Evolutionary conservation across 257 asterid species (phyloP).

Genomic region (Datura wrightii): DNA sequence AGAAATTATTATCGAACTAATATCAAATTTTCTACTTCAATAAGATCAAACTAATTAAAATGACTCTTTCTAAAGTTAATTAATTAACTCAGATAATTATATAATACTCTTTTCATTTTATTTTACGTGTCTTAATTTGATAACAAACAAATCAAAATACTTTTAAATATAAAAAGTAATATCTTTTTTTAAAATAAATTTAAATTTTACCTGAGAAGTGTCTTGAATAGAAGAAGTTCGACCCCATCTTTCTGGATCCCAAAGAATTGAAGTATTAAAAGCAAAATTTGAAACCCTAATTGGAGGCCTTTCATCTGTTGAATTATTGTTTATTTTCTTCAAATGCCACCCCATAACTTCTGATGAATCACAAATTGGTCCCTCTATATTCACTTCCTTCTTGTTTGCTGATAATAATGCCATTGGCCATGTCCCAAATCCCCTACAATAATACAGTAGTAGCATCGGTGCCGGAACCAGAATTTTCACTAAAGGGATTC

Average conservation of each 20-base stretch:
- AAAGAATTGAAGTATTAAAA: slow-evolving; percentile 85
- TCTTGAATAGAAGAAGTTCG: slow-evolving; percentile 79
- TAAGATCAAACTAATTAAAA: background rate
- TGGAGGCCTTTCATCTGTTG: slow-evolving; percentile 49
- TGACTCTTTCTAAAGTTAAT: background rate
- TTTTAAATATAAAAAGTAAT: too few species aligned
- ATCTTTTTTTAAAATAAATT: background rate
- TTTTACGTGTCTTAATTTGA: too few species aligned
- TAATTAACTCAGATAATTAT: too few species aligned
- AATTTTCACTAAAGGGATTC: too few species aligned
- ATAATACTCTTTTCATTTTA: too few species aligned
- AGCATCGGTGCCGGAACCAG: too few species aligned
- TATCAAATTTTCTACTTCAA: background rate
- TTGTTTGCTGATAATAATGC: slow-evolving; percentile 67
- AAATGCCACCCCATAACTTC: slow-evolving; percentile 92
- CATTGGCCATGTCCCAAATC: slow-evolving; percentile 87
- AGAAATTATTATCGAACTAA: too few species aligned
- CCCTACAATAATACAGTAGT: slow-evolving; percentile 55
- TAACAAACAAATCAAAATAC: too few species aligned
- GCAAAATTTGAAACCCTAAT: slow-evolving; percentile 85
- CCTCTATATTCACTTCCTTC: slow-evolving; percentile 65
- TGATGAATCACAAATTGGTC: slow-evolving; percentile 78
- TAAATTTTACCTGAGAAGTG: slow-evolving; percentile 62
- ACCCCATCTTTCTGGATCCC: slow-evolving; percentile 99
- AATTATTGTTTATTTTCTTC: slow-evolving; percentile 64